These are phyloP conservation scores for Pythium sp. DNA, from an alignment of 352 stramenopile genomes.

Conservation along the genomic window DNA sequence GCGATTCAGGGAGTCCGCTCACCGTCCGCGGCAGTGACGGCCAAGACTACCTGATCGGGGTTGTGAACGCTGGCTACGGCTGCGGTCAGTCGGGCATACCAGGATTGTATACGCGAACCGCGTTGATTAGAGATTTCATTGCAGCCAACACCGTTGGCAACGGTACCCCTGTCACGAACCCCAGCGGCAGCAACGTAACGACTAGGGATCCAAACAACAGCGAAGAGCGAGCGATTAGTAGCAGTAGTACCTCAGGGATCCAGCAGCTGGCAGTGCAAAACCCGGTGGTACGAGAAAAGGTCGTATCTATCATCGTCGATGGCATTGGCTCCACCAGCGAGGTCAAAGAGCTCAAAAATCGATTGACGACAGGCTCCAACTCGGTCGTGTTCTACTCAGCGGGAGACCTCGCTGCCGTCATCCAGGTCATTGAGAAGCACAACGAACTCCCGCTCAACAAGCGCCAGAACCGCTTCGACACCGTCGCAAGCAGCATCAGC, in stretches of 20 bases:
- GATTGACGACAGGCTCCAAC: neutral
- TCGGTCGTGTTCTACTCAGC: neutral
- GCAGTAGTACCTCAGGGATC: no score
- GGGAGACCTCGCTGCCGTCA: neutral
- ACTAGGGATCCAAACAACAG: neutral
- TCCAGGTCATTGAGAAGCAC: neutral
- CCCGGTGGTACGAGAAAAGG: neutral
- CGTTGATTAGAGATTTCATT: conserved; percentile 6
- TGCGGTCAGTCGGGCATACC: conserved; percentile 5
- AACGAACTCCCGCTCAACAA: neutral
- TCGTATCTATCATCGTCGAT: neutral
- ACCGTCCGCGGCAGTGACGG: neutral
- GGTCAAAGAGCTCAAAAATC: neutral
- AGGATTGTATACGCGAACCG: neutral
- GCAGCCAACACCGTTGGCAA: neutral
- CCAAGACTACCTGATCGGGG: neutral
- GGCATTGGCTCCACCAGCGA: conserved; percentile 9
- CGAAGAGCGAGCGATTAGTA: neutral
- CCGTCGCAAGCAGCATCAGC: neutral
- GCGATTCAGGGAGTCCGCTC: conserved; percentile 10
- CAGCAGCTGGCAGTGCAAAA: neutral
- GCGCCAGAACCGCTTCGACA: neutral
- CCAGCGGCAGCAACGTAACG: neutral
- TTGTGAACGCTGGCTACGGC: conserved; percentile 5
- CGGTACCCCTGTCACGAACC: no score